Evolutionary conservation across 208 protist species (phyloP), one percentile per base, ranked within the genome.

Genomic region (Trypanosoma mega): DNA sequence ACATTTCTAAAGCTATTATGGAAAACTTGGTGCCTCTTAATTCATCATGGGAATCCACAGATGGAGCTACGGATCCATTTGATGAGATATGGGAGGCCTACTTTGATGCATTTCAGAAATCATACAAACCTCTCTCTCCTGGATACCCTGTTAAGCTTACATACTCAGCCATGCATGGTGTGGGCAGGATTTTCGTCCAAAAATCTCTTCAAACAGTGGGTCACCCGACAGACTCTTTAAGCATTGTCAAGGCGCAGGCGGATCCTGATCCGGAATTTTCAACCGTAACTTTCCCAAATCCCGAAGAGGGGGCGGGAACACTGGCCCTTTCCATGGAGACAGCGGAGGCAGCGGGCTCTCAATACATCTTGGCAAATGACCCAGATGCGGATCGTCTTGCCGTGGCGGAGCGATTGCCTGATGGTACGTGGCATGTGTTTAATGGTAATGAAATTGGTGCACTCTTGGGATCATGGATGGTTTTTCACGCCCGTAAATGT

Each of bases 321-420:
- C 79, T 98, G 23, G 46, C 82, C 8, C 76, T 98, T 9, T 80
- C 96, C 18, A 96, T 98, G n/a, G 60, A 83, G 9, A 82, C 64
- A 4, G 97, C 97, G 9, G 69, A 96, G 1, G 29, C 18, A 1
- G 34, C 56, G 36, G 74, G 72, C 18, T 52, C 83, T 23, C n/a
- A 41, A 11, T 41, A 99, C 0, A 97, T 99, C 45, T 56, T 99
- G 14, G 98, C 98, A 4, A 99, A 99, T 69, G 98, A 99, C 74
- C 98, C 98, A 14, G 98, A 99, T 67, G 97, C 98, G 1, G 98
- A 99, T 75, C 79, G 98, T 29, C 80, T 99, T 24, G 97, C 97
- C 11, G 81, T 99, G 23, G 96, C 95, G 36, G 97, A 99, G 76
- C 71, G 54, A 33, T 54, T 77, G 8, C 20, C 63, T 0, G 57